These are phyloP conservation scores for Yamadazyma olivae DNA, from an alignment of 805 yeast species.

Conservation along the genomic window DNA sequence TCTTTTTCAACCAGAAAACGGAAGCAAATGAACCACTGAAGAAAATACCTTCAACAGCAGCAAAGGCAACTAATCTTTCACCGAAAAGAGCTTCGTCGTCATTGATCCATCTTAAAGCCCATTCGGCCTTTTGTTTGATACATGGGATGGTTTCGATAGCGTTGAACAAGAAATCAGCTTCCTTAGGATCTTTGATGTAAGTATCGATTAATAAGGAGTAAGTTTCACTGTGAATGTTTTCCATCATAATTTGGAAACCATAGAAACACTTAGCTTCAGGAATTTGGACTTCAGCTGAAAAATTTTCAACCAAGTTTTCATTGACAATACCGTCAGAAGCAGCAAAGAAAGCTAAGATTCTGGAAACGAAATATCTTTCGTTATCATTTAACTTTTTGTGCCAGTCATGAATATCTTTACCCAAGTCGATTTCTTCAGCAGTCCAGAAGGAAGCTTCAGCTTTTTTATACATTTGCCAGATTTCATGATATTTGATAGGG, in stretches of 20 bases:
- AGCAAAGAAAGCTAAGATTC: conserved; percentile 96
- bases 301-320: conserved; percentile 95
- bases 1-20: conserved; percentile 97
- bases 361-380: conserved; percentile 88
- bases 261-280: conserved; percentile 99
- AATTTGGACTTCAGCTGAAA: conserved; percentile 93
- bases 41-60: conserved; percentile 98
- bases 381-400: conserved; percentile 82
- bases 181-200: conserved; percentile 93
- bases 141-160: conserved; percentile 97
- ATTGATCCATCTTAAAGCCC: conserved; percentile 98
- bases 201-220: conserved; percentile 93
- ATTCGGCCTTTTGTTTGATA: conserved; percentile 94
- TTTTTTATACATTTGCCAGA: conserved; percentile 98
- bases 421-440: conserved; percentile 95
- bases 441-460: conserved; percentile 99
- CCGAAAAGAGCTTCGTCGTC: conserved; percentile 87
- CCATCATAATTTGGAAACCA: conserved; percentile 99
- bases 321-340: conserved; percentile 98
- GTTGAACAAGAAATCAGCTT: conserved; percentile 84
- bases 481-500: conserved; percentile 96
- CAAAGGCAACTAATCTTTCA: conserved; percentile 96
- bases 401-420: conserved; percentile 93
- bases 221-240: conserved; percentile 97
- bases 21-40: conserved; percentile 98